phyloP scores from a whole-genome alignment of 192 early-diverging fungal species.

The Mortierella claussenii region DNA sequence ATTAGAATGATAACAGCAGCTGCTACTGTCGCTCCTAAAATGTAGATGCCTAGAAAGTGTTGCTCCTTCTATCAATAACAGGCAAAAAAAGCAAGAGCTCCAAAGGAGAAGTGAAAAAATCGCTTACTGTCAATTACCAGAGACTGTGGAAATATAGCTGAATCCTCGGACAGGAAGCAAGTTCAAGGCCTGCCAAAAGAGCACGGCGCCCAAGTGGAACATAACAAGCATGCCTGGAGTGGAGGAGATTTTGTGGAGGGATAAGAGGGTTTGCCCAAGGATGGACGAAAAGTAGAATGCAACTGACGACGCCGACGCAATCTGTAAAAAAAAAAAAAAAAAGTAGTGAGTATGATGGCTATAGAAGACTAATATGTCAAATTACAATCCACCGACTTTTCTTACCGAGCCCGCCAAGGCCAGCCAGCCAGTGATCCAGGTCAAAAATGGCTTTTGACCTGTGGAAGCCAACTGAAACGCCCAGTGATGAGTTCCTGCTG shows the following conservation, averaged over 20 bases:
- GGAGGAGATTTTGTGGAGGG: constrained; percentile 8
- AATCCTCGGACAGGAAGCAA: constrained; percentile 25
- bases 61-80: too few species aligned
- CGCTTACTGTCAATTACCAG: constrained; percentile 13
- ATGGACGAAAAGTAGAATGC: constrained; percentile 40
- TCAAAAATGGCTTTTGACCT: constrained; percentile 13
- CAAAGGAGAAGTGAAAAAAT: not conserved
- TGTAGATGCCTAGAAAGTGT: constrained; percentile 17
- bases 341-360: not conserved
- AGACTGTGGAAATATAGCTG: constrained; percentile 21
- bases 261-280: constrained; percentile 19
- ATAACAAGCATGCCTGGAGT: constrained; percentile 42
- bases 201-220: constrained; percentile 31
- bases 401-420: constrained; percentile 35
- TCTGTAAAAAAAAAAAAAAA: constrained; percentile 5
- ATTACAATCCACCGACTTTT: not conserved
- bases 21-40: constrained; percentile 17
- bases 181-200: constrained; percentile 37
- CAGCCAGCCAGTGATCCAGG: constrained; percentile 46
- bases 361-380: not conserved
- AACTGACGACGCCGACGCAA: constrained; percentile 23
- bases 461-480: constrained; percentile 26
- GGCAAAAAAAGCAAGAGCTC: not conserved
- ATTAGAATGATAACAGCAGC: constrained; percentile 22
- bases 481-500: constrained; percentile 42